These are phyloP conservation scores for Meripilus lineatus DNA, from an alignment of 1,284 basidiomycete genomes.

Conservation along the genomic window DNA sequence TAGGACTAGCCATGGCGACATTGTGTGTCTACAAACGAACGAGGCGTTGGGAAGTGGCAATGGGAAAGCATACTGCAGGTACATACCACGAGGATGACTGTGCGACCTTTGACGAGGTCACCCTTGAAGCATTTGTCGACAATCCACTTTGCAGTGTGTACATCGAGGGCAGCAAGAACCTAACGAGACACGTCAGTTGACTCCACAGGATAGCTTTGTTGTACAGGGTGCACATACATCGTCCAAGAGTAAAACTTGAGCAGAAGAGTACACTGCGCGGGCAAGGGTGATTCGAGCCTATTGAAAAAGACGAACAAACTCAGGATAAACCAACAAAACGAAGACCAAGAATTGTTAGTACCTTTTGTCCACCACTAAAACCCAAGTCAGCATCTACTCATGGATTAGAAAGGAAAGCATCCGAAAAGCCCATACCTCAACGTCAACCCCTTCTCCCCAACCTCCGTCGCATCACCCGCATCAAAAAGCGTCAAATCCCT, in stretches of 20 bases:
- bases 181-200: constrained; percentile 6
- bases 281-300: constrained; percentile 70
- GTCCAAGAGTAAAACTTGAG: constrained; percentile 58
- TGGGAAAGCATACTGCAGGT: too few species aligned
- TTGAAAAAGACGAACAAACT: background rate
- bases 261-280: constrained; percentile 62
- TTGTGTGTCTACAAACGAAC: constrained; percentile 57
- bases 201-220: constrained; percentile 6
- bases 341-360: constrained; percentile 2
- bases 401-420: background rate
- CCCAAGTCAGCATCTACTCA: constrained; percentile 21
- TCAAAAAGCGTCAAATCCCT: constrained; percentile 63
- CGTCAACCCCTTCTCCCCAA: constrained; percentile 62
- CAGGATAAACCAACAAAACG: background rate
- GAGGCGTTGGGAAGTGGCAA: background rate
- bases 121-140: constrained; percentile 70
- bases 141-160: constrained; percentile 70
- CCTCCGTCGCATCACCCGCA: constrained; percentile 71
- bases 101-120: constrained; percentile 62
- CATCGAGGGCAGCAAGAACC: constrained; percentile 50
- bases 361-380: constrained; percentile 67
- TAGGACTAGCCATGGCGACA: constrained; percentile 55
- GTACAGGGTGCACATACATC: constrained; percentile 40
- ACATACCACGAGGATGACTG: constrained; percentile 66
- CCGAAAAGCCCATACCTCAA: constrained; percentile 29